Base-by-base conservation (phyloP, 257 asterid species). In the Orobanche coerulescens region DNA sequence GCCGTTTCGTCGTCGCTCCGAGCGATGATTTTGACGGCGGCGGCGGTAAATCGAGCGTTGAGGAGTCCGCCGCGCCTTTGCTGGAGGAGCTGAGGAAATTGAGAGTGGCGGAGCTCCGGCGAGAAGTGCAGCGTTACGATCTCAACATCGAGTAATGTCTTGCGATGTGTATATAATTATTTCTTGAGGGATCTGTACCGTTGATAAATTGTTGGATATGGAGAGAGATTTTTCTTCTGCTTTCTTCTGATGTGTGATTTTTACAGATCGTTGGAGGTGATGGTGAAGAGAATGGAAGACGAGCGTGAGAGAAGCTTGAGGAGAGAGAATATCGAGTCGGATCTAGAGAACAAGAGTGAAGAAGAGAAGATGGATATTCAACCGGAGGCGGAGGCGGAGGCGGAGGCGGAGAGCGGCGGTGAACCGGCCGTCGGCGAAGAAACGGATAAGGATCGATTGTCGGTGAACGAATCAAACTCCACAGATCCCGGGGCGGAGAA, bases 51-150 rank as follows among this genome's bases (percentile, higher is more conserved):
- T 75, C 83, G 3, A 42, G 44, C 63, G 84, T 14, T 2, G 81
- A 70, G 4, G 81, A 69, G 12, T 70, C 83, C 6, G 77, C 83
- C 6, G 77, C 43, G 19, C 77, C 87, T 19, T 67, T 83, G 81
- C 78, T 86, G 57, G 92, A 86, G 61, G 95, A 83, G 81, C 79
- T 86, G 55, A 72, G 92, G 74, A 86, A 74, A 74, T 64, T 86
- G 70, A 75, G 95, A 15, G 87, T 86, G 9, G 92, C 85, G 34
- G 95, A 86, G 44, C 92, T 86, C 43, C 81, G 85, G 46, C 87
- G 92, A 12, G 92, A 86, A 65, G 85, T 83, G 76, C 73, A 83
- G 57, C 92, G 92, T 72, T 81, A 81, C 84, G 95, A 86, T 83
- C 87, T 86, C 73, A 83, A 83, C 76, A 86, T 86, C 89, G 84